Percentiles rank a stretch among this genome's conserved stretches.
Evolutionary conservation across 192 early-diverging fungal genomes (phyloP).

Genomic region (Phlyctochytrium planicorne): DNA sequence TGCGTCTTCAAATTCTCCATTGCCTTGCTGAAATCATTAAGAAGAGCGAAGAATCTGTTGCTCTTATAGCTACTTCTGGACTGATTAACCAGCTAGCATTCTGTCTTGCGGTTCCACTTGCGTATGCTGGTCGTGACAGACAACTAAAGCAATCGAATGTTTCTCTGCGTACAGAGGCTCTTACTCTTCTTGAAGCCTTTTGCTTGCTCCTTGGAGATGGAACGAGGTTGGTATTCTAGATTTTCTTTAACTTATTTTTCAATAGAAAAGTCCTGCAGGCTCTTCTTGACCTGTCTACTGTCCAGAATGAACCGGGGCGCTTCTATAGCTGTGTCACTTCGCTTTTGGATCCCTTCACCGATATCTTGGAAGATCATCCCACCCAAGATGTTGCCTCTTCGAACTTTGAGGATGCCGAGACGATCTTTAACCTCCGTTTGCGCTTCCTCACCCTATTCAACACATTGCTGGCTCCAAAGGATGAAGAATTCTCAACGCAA

Average conservation of each 20-base stretch:
- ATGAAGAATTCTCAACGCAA: conserved; percentile 14
- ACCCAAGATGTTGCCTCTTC: neutral
- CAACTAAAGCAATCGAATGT: neutral
- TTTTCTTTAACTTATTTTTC: conserved; percentile 6
- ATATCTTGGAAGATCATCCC: neutral
- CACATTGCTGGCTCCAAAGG: conserved; percentile 5
- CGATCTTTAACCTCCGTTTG: conserved; percentile 32
- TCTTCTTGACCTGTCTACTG: conserved; percentile 15
- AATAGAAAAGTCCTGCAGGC: conserved; percentile 21
- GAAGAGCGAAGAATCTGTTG: neutral
- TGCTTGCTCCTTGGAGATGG: no score
- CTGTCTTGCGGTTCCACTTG: neutral
- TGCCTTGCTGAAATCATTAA: conserved; percentile 11
- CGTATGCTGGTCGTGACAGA: neutral
- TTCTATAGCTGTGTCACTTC: conserved; percentile 24
- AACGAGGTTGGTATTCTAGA: no score
- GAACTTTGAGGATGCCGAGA: neutral
- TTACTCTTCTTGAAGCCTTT: conserved; percentile 3
- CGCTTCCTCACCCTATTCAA: conserved; percentile 32
- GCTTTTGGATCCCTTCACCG: conserved; percentile 27
- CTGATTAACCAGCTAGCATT: conserved; percentile 2
- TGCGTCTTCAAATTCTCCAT: conserved; percentile 19
- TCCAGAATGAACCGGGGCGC: conserved; percentile 31
- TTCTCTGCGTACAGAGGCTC: conserved; percentile 10
- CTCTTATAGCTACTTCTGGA: neutral